Evolutionary conservation across 2,329 filamentous ascomycete genomes (phyloP).

Genomic region (Tetracladium maxilliforme): DNA sequence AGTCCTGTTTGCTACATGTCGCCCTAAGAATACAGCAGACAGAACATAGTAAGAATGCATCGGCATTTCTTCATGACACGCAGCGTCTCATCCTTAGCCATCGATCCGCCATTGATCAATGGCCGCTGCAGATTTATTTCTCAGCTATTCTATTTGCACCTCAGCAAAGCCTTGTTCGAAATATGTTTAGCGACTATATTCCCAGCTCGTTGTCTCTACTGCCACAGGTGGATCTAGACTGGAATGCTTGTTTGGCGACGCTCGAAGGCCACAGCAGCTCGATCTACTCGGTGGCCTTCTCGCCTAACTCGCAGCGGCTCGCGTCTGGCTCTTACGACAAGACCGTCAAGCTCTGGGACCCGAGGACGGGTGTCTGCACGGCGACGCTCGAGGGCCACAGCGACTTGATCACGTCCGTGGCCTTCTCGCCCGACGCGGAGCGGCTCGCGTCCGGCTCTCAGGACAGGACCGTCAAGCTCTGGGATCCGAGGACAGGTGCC

Average conservation of each 20-base stretch:
- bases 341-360: constrained; percentile 1
- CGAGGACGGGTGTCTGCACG: constrained; percentile 1
- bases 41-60: too few relatives aligned
- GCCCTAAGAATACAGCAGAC: too few relatives aligned
- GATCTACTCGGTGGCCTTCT: constrained; percentile 3
- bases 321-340: constrained; percentile 1
- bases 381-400: constrained; percentile 1
- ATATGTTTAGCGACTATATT: constrained; percentile 4
- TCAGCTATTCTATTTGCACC: constrained; percentile 16
- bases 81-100: too few relatives aligned
- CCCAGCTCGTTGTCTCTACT: too few relatives aligned
- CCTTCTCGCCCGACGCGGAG: constrained; percentile 6
- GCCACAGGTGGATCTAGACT: too few relatives aligned
- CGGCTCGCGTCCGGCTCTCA: constrained; percentile 1
- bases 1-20: too few relatives aligned
- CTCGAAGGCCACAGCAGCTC: too few relatives aligned
- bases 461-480: constrained; percentile 2
- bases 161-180: constrained; percentile 10
- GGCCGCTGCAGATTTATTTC: constrained; percentile 16
- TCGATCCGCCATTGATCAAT: constrained; percentile 8
- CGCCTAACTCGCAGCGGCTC: constrained; percentile 2
- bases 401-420: constrained; percentile 3
- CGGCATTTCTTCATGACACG: too few relatives aligned
- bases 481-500: constrained; percentile 1
- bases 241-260: too few relatives aligned